Conservation (phyloP, 306 rosid genomes). For the Heteromeles arbutifolia region DNA sequence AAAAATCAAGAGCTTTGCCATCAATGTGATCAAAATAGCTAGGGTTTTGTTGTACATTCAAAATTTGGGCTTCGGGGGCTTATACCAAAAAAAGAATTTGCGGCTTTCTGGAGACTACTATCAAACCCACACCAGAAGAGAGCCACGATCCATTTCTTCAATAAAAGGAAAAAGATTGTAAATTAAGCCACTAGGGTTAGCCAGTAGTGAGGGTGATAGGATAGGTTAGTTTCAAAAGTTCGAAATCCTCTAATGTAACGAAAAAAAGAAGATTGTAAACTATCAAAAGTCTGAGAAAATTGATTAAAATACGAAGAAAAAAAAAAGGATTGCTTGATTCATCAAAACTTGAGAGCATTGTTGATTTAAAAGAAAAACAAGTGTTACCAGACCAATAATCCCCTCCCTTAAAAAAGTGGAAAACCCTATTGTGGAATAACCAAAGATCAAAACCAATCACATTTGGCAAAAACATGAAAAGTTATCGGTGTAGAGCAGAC, state of each 20-base stretch:
- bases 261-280: background rate
- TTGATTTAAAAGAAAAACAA: too few species aligned
- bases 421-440: background rate
- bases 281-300: background rate
- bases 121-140: background rate
- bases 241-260: background rate
- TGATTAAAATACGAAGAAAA: background rate
- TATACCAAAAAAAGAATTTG: background rate
- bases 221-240: too few species aligned
- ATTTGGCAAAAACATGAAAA: background rate
- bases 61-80: background rate
- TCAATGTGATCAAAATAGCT: background rate
- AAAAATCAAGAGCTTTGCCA: too few species aligned
- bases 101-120: background rate
- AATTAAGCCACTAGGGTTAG: background rate
- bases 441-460: background rate
- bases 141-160: too few species aligned
- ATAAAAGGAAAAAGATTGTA: background rate
- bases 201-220: too few species aligned
- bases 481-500: background rate
- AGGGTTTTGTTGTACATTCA: background rate
- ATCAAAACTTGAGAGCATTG: background rate
- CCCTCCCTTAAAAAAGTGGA: background rate
- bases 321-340: background rate
- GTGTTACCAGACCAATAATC: background rate